Evolutionary conservation across 2,329 filamentous ascomycete species (phyloP).

Genomic region (Bipolaris victoriae): DNA sequence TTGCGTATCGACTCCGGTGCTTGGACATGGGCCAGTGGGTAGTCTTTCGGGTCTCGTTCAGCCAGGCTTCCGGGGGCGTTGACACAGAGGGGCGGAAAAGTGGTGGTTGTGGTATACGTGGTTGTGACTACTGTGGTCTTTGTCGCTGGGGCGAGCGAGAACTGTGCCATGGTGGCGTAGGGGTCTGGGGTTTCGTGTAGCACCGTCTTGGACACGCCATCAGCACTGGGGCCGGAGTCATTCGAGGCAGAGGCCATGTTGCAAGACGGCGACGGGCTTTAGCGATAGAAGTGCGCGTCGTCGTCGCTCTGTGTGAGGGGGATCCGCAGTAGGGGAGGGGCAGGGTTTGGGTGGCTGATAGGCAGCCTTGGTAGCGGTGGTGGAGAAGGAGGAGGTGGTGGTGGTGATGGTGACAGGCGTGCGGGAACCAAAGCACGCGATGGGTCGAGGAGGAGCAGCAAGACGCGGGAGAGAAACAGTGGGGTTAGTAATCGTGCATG

Average conservation of each 20-base stretch:
- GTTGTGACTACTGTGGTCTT: constrained; percentile 79
- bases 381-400: constrained; percentile 9
- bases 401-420: constrained; percentile 12
- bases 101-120: constrained; percentile 83
- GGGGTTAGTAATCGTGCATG: constrained; percentile 18
- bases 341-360: neutral
- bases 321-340: neutral
- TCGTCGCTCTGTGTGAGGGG: neutral
- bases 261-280: constrained; percentile 12
- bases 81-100: constrained; percentile 83
- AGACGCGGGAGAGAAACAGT: constrained; percentile 8
- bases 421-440: constrained; percentile 19
- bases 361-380: constrained; percentile 4
- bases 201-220: constrained; percentile 35
- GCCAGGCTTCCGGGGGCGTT: constrained; percentile 72
- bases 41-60: constrained; percentile 83
- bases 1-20: constrained; percentile 80
- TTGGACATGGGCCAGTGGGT: constrained; percentile 81
- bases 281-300: neutral
- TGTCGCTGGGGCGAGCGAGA: constrained; percentile 68
- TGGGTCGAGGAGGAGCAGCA: constrained; percentile 10
- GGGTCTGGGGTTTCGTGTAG: constrained; percentile 37
- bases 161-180: constrained; percentile 60
- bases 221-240: constrained; percentile 30
- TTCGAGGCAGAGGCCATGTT: constrained; percentile 42